phyloP scores from a whole-genome alignment of 2,329 filamentous ascomycete genomes.

The Colletotrichum costaricense region DNA sequence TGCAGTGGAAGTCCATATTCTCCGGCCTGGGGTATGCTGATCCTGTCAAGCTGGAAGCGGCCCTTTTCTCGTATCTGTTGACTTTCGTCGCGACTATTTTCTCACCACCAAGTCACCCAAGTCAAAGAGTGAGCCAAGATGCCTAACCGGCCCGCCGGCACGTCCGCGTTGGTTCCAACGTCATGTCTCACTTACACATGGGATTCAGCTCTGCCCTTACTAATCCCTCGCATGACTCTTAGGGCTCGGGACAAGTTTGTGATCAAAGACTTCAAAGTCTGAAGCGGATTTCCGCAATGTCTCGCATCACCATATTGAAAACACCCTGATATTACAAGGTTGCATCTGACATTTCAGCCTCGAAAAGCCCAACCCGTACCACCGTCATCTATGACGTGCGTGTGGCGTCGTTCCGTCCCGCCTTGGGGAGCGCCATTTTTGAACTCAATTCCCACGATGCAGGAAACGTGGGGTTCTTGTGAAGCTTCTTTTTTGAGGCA shows the following conservation, averaged over 20 bases:
- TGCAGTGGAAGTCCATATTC: neutral
- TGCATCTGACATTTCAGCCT: constrained; percentile 1
- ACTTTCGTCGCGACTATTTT: neutral
- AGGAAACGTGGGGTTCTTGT: neutral
- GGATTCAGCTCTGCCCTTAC: neutral
- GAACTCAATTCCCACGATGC: neutral
- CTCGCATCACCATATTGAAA: neutral
- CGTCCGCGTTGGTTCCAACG: constrained; percentile 11
- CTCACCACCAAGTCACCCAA: neutral
- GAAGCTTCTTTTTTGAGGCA: neutral
- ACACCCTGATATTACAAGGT: constrained; percentile 1
- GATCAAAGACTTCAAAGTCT: neutral
- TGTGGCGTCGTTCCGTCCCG: constrained; percentile 11
- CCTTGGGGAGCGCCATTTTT: neutral
- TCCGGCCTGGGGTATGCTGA: neutral
- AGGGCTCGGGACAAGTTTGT: neutral
- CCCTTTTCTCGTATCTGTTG: neutral
- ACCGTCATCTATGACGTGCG: constrained; percentile 14
- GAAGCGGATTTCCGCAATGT: constrained; percentile 13
- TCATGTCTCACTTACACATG: constrained; percentile 10
- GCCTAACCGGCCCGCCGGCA: constrained; percentile 6
- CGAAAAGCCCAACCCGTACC: neutral
- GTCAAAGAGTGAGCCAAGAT: constrained; percentile 11
- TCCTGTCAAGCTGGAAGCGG: neutral
- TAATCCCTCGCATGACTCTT: neutral